A percentile compares a stretch with the other conserved stretches of the same genome.
phyloP scores from a whole-genome alignment of 148 eudicot genomes.

The Fagopyrum homotropicum region DNA sequence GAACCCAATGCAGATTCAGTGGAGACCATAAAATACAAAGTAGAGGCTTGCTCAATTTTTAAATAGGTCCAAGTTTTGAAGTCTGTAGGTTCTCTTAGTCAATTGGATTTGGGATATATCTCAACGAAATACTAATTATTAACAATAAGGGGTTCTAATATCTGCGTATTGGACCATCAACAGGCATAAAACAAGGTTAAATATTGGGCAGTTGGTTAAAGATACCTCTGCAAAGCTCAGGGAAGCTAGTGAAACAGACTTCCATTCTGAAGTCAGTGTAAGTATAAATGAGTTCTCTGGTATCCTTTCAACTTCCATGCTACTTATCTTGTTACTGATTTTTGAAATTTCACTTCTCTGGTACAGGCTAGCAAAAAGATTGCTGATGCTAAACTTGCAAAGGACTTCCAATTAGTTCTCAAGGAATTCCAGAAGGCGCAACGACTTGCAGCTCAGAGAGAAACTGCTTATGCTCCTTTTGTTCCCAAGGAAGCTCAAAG shows the following conservation, averaged over 20 bases:
- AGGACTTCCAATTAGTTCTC: slow-evolving; percentile 45
- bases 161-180: neutral
- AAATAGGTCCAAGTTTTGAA: neutral
- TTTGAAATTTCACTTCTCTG: neutral
- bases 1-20: neutral
- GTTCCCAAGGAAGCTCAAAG: slow-evolving; percentile 23
- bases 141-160: neutral
- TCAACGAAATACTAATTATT: neutral
- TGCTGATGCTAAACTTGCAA: slow-evolving; percentile 48
- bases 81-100: neutral
- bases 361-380: slow-evolving; percentile 49
- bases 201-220: slow-evolving; percentile 42
- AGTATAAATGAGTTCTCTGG: slow-evolving; percentile 16
- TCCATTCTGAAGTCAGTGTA: slow-evolving; percentile 31
- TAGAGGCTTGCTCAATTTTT: neutral
- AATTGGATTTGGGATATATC: neutral
- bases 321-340: slow-evolving; percentile 4
- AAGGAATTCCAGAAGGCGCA: slow-evolving; percentile 55
- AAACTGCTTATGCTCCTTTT: slow-evolving; percentile 35
- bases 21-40: neutral
- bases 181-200: slow-evolving; percentile 36
- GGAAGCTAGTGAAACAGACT: slow-evolving; percentile 41
- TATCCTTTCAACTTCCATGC: neutral
- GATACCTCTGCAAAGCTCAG: slow-evolving; percentile 45
- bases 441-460: slow-evolving; percentile 48